Percentiles rank a stretch among this genome's conserved stretches.
Conservation (phyloP, 805 yeast genomes). For the Metschnikowia santaceciliae region DNA sequence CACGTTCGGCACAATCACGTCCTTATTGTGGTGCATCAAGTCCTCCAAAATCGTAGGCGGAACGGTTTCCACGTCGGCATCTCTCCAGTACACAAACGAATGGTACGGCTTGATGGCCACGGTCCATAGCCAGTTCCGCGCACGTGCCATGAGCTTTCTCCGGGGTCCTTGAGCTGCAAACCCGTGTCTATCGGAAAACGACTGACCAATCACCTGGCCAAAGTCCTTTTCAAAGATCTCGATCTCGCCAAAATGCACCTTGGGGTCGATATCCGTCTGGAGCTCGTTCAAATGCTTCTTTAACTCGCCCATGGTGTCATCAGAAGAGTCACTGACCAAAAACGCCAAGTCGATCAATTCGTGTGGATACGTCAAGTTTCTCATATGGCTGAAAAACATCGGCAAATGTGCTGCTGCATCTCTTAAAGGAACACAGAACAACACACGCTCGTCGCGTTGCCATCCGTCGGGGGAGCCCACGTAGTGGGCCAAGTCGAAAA, state of each 20-base stretch:
- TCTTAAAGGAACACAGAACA: conserved; percentile 85
- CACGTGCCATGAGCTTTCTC: conserved; percentile 91
- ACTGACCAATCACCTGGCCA: conserved; percentile 91
- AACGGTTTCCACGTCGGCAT: conserved; percentile 92
- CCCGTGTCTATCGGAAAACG: conserved; percentile 90
- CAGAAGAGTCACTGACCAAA: conserved; percentile 85
- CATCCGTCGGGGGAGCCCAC: conserved; percentile 71
- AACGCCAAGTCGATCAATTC: conserved; percentile 78
- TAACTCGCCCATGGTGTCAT: conserved; percentile 74
- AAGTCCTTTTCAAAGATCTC: conserved; percentile 90
- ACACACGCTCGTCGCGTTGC: conserved; percentile 72
- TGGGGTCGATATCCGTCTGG: conserved; percentile 60
- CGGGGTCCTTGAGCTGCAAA: conserved; percentile 95
- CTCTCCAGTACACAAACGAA: conserved; percentile 96
- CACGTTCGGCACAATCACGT: conserved; percentile 91
- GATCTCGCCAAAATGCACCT: conserved; percentile 73
- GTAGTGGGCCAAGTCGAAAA: conserved; percentile 67
- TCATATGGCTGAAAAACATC: conserved; percentile 81
- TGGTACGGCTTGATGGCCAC: conserved; percentile 89
- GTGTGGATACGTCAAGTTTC: conserved; percentile 81
- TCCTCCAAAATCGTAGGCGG: conserved; percentile 86
- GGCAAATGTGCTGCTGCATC: conserved; percentile 90
- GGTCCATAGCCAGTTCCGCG: conserved; percentile 88
- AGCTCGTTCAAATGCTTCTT: conserved; percentile 52
- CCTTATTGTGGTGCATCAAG: conserved; percentile 85